Evolutionary conservation across 352 stramenopile species (phyloP).

Genomic region (Pythium utonaiense): DNA sequence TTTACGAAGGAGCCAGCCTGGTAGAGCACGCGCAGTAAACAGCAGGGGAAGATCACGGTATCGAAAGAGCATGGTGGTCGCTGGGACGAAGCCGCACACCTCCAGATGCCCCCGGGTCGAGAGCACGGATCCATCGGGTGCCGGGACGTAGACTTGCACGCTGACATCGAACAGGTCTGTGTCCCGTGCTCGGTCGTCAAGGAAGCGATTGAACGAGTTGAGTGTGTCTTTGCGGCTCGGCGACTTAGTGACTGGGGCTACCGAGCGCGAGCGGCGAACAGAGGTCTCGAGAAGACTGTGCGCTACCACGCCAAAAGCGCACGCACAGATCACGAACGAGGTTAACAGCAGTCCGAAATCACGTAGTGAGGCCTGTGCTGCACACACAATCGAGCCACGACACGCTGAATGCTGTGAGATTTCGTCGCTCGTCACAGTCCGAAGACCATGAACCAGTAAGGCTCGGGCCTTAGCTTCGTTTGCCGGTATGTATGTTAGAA

Average conservation of each 20-base stretch:
- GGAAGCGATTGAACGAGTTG: slow-evolving; percentile 37
- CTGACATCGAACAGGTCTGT: slow-evolving; percentile 30
- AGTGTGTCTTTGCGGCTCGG: not conserved
- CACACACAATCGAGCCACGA: slow-evolving; percentile 30
- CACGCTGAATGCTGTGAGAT: slow-evolving; percentile 32
- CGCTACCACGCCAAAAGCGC: not conserved
- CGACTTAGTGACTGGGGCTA: not conserved
- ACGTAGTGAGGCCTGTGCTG: slow-evolving; percentile 21
- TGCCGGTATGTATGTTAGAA: slow-evolving; percentile 9
- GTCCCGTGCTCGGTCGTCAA: slow-evolving; percentile 32
- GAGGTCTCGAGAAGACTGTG: slow-evolving; percentile 5
- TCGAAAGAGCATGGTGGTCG: slow-evolving; percentile 29
- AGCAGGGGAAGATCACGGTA: slow-evolving; percentile 31
- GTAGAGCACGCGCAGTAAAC: slow-evolving; percentile 23
- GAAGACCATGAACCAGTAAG: slow-evolving; percentile 28
- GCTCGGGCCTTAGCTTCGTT: slow-evolving; percentile 10
- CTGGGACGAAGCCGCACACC: slow-evolving; percentile 29
- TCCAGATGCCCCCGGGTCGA: slow-evolving; percentile 32
- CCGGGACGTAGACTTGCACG: slow-evolving; percentile 28
- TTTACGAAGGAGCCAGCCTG: slow-evolving; percentile 24
- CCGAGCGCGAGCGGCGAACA: not conserved
- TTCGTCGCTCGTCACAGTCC: slow-evolving; percentile 17
- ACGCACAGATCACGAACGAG: not conserved
- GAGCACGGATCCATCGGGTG: slow-evolving; percentile 7
- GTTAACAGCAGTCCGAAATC: slow-evolving; percentile 22